Percentiles rank a stretch among this genome's conserved stretches.
Conservation (phyloP, 306 rosid species). For the Vigna reflexopilosa region DNA sequence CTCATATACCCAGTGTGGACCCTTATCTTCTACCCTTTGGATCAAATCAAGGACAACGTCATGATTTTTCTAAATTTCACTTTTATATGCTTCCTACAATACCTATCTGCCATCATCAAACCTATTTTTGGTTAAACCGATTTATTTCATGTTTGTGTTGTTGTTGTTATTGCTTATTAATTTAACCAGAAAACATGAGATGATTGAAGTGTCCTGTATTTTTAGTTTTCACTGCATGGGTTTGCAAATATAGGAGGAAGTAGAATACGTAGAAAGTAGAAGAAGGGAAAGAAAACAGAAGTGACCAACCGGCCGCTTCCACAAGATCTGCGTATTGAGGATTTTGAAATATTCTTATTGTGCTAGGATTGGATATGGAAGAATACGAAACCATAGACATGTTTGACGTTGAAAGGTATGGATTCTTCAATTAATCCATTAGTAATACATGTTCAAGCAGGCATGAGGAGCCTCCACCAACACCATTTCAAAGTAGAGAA, state of each 20-base stretch:
- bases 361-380: constrained; percentile 22
- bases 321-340: constrained; percentile 14
- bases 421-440: constrained; percentile 55
- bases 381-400: constrained; percentile 24
- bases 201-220: constrained; percentile 28
- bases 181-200: background rate
- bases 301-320: constrained; percentile 5
- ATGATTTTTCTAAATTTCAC: constrained; percentile 44
- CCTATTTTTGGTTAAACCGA: background rate
- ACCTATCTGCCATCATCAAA: constrained; percentile 20
- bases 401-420: constrained; percentile 48
- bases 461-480: constrained; percentile 56
- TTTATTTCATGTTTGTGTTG: background rate
- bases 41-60: constrained; percentile 50
- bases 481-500: constrained; percentile 45
- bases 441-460: constrained; percentile 45
- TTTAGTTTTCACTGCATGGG: constrained; percentile 30
- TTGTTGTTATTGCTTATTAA: background rate
- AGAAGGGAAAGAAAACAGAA: constrained; percentile 2
- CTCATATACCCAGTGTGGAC: constrained; percentile 36
- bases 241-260: constrained; percentile 14
- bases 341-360: constrained; percentile 31
- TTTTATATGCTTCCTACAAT: constrained; percentile 41
- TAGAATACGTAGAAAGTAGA: background rate
- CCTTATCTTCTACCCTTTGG: constrained; percentile 40